Evolutionary conservation across 495 filamentous ascomycete species (phyloP).

Genomic region (Xylaria cubensis): DNA sequence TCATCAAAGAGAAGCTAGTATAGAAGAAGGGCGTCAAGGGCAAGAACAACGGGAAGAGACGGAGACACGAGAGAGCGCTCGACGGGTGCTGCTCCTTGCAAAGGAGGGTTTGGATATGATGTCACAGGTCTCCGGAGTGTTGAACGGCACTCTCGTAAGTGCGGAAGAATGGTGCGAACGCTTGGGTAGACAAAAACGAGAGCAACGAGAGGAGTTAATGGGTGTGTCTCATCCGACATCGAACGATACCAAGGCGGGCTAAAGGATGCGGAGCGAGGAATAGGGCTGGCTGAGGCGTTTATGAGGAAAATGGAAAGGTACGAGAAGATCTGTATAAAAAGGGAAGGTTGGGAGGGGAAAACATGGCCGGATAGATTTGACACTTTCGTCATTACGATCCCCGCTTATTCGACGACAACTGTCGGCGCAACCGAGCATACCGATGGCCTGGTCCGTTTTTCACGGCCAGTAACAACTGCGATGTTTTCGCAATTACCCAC

Average conservation of each 20-base stretch:
- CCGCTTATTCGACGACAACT: background rate
- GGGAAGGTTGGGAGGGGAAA: background rate
- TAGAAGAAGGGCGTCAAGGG: slow-evolving; percentile 31
- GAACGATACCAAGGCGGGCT: slow-evolving; percentile 37
- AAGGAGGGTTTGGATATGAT: slow-evolving; percentile 91
- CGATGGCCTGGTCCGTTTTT: too few species aligned
- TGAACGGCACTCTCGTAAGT: slow-evolving; percentile 82
- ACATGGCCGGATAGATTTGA: slow-evolving; percentile 3
- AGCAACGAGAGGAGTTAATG: slow-evolving; percentile 37
- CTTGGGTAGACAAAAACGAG: slow-evolving; percentile 64
- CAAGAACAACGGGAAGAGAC: slow-evolving; percentile 43
- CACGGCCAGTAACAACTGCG: background rate
- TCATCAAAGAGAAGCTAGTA: slow-evolving; percentile 46
- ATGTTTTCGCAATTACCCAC: background rate
- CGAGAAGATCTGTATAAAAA: background rate
- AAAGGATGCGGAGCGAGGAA: slow-evolving; percentile 27
- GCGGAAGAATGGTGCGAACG: slow-evolving; percentile 88
- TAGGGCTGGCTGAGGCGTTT: slow-evolving; percentile 34
- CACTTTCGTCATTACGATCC: background rate
- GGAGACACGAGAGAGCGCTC: slow-evolving; percentile 59
- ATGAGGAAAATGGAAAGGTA: slow-evolving; percentile 30
- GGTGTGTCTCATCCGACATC: slow-evolving; percentile 25
- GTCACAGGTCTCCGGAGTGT: slow-evolving; percentile 77
- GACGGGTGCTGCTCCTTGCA: slow-evolving; percentile 78
- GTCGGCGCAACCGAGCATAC: background rate